These are phyloP conservation scores for Gonapodya prolifera DNA, from an alignment of 192 early-diverging fungal genomes.

Conservation along the genomic window DNA sequence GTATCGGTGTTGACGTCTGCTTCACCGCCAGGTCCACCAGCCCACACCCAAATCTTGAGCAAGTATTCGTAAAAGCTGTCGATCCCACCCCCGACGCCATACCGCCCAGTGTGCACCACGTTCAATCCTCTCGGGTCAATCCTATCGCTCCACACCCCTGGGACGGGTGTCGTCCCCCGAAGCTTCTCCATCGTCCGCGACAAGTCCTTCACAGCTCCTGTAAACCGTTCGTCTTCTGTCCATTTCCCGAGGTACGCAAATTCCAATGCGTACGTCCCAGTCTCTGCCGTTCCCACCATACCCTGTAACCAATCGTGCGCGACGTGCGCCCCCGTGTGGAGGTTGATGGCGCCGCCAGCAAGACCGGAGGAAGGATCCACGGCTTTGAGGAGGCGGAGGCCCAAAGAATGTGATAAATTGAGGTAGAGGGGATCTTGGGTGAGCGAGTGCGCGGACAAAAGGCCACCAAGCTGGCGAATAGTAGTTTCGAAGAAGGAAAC, in stretches of 20 bases:
- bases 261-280: background rate
- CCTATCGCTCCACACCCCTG: background rate
- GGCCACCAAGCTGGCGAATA: background rate
- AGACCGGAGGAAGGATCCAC: background rate
- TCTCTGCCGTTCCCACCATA: background rate
- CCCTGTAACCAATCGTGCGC: background rate
- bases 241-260: background rate
- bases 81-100: background rate
- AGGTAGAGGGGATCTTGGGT: background rate
- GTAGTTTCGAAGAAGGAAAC: constrained; percentile 4
- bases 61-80: constrained; percentile 5
- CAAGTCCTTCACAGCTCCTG: background rate
- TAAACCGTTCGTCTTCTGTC: background rate
- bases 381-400: background rate
- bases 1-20: background rate
- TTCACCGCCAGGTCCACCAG: background rate
- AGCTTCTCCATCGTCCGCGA: background rate
- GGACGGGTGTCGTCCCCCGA: background rate
- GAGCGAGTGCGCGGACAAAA: background rate
- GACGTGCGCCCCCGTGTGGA: background rate
- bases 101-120: background rate
- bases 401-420: background rate
- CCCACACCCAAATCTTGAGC: background rate
- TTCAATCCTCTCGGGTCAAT: background rate
- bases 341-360: background rate